Evolutionary conservation across 2,329 filamentous ascomycete genomes (phyloP), one percentile per base, ranked within the genome.

Genomic region (Stagonosporopsis chrysanthemi): DNA sequence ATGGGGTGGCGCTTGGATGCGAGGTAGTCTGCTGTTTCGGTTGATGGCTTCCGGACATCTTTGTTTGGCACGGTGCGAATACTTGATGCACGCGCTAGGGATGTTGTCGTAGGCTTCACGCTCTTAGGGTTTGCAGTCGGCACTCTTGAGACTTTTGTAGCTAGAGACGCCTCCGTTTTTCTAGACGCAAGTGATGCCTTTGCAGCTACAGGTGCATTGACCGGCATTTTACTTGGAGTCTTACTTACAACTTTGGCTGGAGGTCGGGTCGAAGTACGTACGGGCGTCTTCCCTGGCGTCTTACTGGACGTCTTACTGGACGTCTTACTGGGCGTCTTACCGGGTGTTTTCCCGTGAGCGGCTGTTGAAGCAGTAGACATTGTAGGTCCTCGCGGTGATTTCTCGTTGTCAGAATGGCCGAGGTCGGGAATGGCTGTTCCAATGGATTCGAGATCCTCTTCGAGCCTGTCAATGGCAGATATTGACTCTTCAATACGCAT

Each of bases 371-470:
- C 38, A 24, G 48, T 36, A 14, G 54, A 43, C 11, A 59, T 52
- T 1, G 61, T 47, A 24, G 61, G 47, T 26, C 66, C 72, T 36
- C 61, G 64, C n/a, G 64, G 66, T 12, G 66, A 73, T 66, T 65
- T 72, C 39, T 69, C 67, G 14, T 73, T 70, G 17, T 68, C 71
- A 6, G 65, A 62, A 24, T 71, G 69, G 2, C 78, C 67, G 15
- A 76, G 68, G 5, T 60, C 60, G 5, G 76, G 75, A 23, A 81
- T 69, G 2, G 70, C 71, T 45, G 77, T 70, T 60, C 77, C 68
- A 61, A 83, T 71, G 38, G 80, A 76, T 51, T 84, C 81, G 2
- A 84, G 75, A 7, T 79, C 81, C 52, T 84, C 81, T 54, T 84
- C 81, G 7, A 83, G 74, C 2, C 77, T 79, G 62, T 84, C 82